Evolutionary conservation across 1,284 basidiomycete species (phyloP).

Genomic region (Exobasidium rhododendri): DNA sequence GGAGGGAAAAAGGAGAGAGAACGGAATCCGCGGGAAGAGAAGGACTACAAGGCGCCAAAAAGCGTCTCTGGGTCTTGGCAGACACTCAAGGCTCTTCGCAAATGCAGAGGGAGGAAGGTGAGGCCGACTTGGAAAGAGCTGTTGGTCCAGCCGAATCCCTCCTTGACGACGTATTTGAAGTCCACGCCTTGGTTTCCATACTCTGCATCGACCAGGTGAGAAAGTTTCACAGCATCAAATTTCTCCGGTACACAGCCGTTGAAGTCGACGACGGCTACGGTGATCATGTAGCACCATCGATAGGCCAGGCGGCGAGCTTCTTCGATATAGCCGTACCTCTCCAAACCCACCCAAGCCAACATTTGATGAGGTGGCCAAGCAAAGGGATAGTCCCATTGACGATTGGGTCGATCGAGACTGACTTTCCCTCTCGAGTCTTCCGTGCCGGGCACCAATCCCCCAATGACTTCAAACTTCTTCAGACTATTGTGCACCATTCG

Average conservation of each 20-base stretch:
- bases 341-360: conserved; percentile 93
- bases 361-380: conserved; percentile 71
- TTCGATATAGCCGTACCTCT: conserved; percentile 90
- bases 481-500: conserved; percentile 80
- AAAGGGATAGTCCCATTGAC: conserved; percentile 75
- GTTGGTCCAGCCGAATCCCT: conserved; percentile 79
- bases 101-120: conserved; percentile 86
- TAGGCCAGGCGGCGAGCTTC: conserved; percentile 91
- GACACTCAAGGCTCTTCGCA: conserved; percentile 88
- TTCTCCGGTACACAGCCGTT: conserved; percentile 58
- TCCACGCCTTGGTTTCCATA: conserved; percentile 98
- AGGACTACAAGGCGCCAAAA: not conserved
- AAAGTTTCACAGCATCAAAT: conserved; percentile 91
- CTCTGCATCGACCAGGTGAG: conserved; percentile 93
- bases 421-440: conserved; percentile 94
- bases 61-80: conserved; percentile 75
- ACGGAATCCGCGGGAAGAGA: too few species aligned
- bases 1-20: not conserved
- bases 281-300: conserved; percentile 87
- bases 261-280: conserved; percentile 65
- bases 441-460: conserved; percentile 93
- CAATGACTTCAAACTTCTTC: conserved; percentile 91
- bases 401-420: conserved; percentile 91
- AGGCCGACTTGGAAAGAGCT: conserved; percentile 76
- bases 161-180: conserved; percentile 80